These are phyloP conservation scores for Penicillium sp. DNA, from an alignment of 2,329 filamentous ascomycete species.

Conservation along the genomic window DNA sequence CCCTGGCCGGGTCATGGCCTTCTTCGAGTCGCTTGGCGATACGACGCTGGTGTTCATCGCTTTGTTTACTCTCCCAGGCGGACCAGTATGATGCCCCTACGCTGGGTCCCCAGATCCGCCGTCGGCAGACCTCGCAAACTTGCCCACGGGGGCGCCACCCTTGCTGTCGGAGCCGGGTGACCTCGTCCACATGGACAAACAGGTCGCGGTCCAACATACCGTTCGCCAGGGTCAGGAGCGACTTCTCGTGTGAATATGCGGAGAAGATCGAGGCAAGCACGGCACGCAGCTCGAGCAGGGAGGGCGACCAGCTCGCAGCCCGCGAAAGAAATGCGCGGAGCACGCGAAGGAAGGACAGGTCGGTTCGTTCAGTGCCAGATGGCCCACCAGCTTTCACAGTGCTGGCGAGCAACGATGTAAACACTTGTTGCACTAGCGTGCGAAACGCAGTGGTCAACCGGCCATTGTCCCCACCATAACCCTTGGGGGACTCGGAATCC, in stretches of 20 bases:
- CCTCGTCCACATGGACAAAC: conserved; percentile 76
- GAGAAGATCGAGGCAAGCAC: conserved; percentile 89
- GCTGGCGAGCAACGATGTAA: conserved; percentile 77
- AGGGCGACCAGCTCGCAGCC: conserved; percentile 77
- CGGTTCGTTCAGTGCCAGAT: conserved; percentile 41
- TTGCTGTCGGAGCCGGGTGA: conserved; percentile 69
- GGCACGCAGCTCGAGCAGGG: conserved; percentile 77
- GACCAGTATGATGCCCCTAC: conserved; percentile 74
- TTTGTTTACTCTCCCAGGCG: conserved; percentile 67
- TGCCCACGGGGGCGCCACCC: conserved; percentile 88
- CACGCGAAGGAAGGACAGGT: conserved; percentile 81
- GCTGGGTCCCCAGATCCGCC: conserved; percentile 83
- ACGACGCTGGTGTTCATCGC: conserved; percentile 32
- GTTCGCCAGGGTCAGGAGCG: conserved; percentile 79
- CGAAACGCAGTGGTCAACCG: conserved; percentile 66
- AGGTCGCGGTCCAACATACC: conserved; percentile 82
- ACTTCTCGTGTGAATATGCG: conserved; percentile 92
- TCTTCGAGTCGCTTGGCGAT: conserved; percentile 30
- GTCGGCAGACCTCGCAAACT: conserved; percentile 80
- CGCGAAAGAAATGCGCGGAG: conserved; percentile 82
- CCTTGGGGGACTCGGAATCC: conserved; percentile 13
- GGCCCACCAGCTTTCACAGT: conserved; percentile 55
- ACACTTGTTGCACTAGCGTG: conserved; percentile 80
- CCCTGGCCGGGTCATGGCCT: conserved; percentile 27
- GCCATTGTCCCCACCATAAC: conserved; percentile 23